Base-by-base conservation (phyloP, 495 filamentous ascomycete species). In the Ascodesmis nigricans region DNA sequence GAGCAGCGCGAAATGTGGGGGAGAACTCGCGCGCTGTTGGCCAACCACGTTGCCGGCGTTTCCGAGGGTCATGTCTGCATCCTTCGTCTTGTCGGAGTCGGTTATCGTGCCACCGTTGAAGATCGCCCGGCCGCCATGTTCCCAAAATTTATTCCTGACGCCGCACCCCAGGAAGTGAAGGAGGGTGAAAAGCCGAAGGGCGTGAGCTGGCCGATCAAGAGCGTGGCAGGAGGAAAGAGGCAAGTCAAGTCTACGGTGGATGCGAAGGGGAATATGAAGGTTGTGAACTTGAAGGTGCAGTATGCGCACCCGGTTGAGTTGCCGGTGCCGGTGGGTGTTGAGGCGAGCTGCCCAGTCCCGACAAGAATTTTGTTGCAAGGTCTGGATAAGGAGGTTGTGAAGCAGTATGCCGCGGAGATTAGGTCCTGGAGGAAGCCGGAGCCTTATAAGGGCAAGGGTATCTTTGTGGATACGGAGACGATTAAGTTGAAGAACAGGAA, bases 401-500 rank as follows among this genome's bases (percentile, higher is more conserved):
- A 78, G 59, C 66, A 75, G 42, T 91, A 93, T 53, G 90, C 87
- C 15, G 84, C 90, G 2, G 63, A 70, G 50, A 84, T 97, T 39
- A 60, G 79, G 38, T 66, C 58, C 49, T 97, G 87, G 87, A 71
- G 90, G 55, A 64, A 61, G 40, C 87, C 87, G 24, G 87, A 97
- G 57, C 87, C 90, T 32, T 97, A 95, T 58, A 97, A 97, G 71
- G 87, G 87, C 35, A 50, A 50, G 42, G 87, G 87, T 50, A 93
- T 97, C 42, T 97, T 95, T 47, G 68, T 95, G 38, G 84, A 92
- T 53, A 77, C 78, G 31, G 84, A 97, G 64, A 93, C 81, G 3
- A 92, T 97, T 63, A 83, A 73, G 66, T 55, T 97, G 54, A 97
- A 97, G 69, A 70, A 77, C 39, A 93, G 91, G 74, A 97, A 95